Evolutionary conservation across 495 filamentous ascomycete species (phyloP), one percentile per base, ranked within the genome.

Genomic region (Penicillium paxilli): DNA sequence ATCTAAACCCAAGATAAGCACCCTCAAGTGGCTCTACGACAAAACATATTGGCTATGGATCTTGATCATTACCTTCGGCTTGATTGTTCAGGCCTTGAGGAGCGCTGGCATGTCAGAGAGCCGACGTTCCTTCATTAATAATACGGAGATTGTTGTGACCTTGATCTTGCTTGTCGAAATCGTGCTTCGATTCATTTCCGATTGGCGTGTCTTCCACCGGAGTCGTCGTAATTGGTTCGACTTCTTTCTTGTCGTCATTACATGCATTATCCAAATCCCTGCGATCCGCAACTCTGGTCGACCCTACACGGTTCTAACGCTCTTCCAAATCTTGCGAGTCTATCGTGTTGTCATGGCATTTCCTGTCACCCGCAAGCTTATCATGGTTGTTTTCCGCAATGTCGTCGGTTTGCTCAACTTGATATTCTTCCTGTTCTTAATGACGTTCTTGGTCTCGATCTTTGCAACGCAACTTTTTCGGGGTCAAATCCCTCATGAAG

Each of bases 391-490:
- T 7, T 81, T 98, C 44, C 88, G 95, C 55, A 97, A 97, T 62
- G 84, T 89, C n/a, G 82, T 84, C 28, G 94, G 94, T 86, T 81
- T 99, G 48, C 80, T 89, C 17, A 99, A 99, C 69, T 76, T 99
- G 38, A 94, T 99, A 66, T 77, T 96, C 8, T 99, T 99, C 66
- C 89, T 98, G 58, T 93, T 96, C 70, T 79, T 99, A 48, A 90
- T 98, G 58, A 96, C 92, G 14, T 98, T 95, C 59, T 80, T 99
- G 17, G 88, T 89, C 56, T 86, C 94, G 7, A 94, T 99, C 40
- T 95, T 99, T 59, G 94, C 93, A 23, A 86, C 88, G 8, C 93
- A 99, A 64, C 83, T 98, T 21, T 94, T 98, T 62, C 88, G 94
- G 14, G 91, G 92, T 9, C 86, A 95, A 55, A 79, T 99, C 10